These are phyloP conservation scores for Oidiodendron maius DNA, from an alignment of 495 filamentous ascomycete species.

Conservation along the genomic window DNA sequence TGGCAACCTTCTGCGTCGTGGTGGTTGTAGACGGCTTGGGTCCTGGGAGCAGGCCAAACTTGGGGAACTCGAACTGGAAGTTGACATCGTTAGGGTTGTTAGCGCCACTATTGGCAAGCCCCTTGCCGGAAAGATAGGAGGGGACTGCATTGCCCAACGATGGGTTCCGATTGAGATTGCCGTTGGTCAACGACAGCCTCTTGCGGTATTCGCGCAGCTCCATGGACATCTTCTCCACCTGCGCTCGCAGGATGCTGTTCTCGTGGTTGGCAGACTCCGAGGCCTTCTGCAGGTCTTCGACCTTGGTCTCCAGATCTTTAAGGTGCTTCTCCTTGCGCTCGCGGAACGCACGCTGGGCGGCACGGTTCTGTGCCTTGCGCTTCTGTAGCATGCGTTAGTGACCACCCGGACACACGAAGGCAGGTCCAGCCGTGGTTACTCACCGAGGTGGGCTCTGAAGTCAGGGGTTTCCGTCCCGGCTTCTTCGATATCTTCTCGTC, in stretches of 20 bases:
- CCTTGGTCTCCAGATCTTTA: conserved; percentile 92
- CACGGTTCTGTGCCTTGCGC: conserved; percentile 96
- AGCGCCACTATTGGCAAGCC: conserved; percentile 40
- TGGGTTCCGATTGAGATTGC: conserved; percentile 26
- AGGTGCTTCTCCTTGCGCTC: conserved; percentile 98
- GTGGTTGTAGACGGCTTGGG: conserved; percentile 10
- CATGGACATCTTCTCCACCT: conserved; percentile 79
- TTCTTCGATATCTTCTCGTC: conserved; percentile 80
- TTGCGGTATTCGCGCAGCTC: conserved; percentile 90
- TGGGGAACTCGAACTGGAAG: conserved; percentile 93
- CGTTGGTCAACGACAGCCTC: conserved; percentile 58
- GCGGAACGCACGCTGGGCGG: conserved; percentile 92
- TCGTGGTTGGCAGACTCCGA: conserved; percentile 80
- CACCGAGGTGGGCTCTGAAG: conserved; percentile 92
- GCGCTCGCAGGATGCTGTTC: conserved; percentile 74
- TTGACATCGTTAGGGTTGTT: conserved; percentile 65
- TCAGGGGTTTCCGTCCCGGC: conserved; percentile 92
- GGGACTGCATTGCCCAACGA: conserved; percentile 25
- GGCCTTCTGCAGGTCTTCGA: conserved; percentile 82
- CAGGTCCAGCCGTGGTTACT: conserved; percentile 28
- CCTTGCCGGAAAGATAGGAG: conserved; percentile 16
- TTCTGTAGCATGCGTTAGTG: conserved; percentile 57
- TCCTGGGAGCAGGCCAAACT: conserved; percentile 72
- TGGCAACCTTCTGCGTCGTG: conserved; percentile 5
- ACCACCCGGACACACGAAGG: conserved; percentile 9